Conservation (phyloP, 2,329 filamentous ascomycete genomes). For the Myriosclerotinia curreyana region DNA sequence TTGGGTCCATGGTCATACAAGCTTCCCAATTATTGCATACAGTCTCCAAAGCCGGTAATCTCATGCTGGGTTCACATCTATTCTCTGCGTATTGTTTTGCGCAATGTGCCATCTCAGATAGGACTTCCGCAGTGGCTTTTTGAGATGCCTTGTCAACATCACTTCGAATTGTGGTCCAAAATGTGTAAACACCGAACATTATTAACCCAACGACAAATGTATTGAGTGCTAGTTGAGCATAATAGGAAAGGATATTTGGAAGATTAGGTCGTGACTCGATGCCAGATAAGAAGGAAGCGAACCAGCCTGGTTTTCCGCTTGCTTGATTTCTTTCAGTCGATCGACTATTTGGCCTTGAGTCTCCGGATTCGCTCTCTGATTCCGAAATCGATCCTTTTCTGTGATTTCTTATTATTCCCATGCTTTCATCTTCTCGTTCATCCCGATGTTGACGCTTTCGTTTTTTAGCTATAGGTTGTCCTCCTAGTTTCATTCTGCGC, state of each 20-base stretch:
- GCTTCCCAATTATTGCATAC: conserved; percentile 78
- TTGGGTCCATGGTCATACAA: conserved; percentile 83
- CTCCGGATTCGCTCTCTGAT: conserved; percentile 41
- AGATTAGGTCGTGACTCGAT: conserved; percentile 63
- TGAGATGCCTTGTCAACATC: conserved; percentile 51
- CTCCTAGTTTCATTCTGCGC: conserved; percentile 44
- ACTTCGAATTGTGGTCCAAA: conserved; percentile 36
- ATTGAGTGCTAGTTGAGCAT: conserved; percentile 58
- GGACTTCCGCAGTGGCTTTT: conserved; percentile 60
- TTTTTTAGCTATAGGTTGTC: conserved; percentile 47
- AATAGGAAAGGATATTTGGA: conserved; percentile 63
- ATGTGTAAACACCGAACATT: conserved; percentile 40
- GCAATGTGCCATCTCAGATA: conserved; percentile 79
- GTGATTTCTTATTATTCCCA: conserved; percentile 38
- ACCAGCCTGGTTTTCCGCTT: conserved; percentile 37
- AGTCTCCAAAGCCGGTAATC: conserved; percentile 68
- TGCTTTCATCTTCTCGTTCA: conserved; percentile 28
- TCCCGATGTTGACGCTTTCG: conserved; percentile 47
- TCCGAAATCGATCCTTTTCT: conserved; percentile 41
- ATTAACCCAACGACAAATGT: conserved; percentile 47
- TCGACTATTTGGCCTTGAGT: conserved; percentile 34
- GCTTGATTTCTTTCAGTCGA: conserved; percentile 38
- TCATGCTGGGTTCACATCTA: conserved; percentile 62
- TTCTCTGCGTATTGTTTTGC: conserved; percentile 72
- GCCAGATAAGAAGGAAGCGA: conserved; percentile 56